Conservation (phyloP, 1,284 basidiomycete genomes). For the Ustilago xerochloae region DNA sequence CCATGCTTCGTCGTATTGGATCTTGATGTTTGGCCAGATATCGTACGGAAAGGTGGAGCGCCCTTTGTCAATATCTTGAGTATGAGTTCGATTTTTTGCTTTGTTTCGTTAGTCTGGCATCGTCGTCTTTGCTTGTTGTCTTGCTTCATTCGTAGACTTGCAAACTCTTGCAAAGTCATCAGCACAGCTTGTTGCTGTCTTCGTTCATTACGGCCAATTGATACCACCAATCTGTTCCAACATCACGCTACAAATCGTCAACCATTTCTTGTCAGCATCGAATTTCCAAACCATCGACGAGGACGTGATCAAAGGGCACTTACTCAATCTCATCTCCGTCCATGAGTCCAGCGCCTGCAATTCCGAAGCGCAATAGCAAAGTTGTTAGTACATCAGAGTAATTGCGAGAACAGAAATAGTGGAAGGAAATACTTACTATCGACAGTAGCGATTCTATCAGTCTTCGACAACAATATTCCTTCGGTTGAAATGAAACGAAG, state of each 20-base stretch:
- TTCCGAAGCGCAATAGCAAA: neutral
- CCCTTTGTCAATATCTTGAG: no score
- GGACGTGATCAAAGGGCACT: neutral
- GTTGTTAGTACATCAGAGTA: neutral
- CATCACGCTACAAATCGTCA: conserved; percentile 13
- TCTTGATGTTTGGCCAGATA: no score
- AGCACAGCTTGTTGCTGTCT: no score
- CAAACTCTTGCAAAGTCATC: no score
- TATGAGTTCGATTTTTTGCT: no score
- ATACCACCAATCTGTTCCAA: conserved; percentile 33
- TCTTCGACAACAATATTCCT: conserved; percentile 12
- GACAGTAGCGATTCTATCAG: neutral
- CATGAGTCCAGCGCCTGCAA: neutral
- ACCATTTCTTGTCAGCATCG: neutral
- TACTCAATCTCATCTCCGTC: conserved; percentile 36
- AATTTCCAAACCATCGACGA: neutral
- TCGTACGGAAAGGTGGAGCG: no score
- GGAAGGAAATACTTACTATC: neutral
- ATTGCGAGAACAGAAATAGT: neutral
- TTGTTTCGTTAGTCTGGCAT: no score
- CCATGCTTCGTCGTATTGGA: no score
- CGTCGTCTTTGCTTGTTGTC: no score
- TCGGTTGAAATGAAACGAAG: conserved; percentile 19
- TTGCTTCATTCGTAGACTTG: no score
- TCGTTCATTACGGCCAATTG: no score